Conservation (phyloP, 1,284 basidiomycete genomes). For the Salmacisia buchloeana region DNA sequence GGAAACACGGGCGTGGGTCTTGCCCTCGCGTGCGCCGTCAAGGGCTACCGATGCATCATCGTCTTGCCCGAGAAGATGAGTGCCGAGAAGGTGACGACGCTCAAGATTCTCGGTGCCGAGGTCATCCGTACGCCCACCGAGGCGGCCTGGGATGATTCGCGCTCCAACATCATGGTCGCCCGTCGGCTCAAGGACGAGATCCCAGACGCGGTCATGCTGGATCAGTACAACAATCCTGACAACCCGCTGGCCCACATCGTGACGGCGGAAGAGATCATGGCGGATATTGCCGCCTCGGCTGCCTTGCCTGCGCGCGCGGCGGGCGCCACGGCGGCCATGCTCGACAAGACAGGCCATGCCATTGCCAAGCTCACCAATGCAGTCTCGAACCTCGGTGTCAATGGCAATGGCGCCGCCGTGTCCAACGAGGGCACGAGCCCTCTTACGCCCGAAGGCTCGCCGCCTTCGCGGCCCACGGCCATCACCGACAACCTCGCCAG, state of each 20-base stretch:
- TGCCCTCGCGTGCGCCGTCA: constrained; percentile 76
- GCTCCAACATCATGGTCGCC: constrained; percentile 85
- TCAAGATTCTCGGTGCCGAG: constrained; percentile 85
- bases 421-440: background rate
- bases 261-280: constrained; percentile 53
- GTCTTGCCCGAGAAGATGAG: constrained; percentile 93
- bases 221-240: constrained; percentile 70
- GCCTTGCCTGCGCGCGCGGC: constrained; percentile 27
- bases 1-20: constrained; percentile 78
- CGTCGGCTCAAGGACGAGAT: constrained; percentile 70
- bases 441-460: constrained; percentile 34
- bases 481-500: background rate
- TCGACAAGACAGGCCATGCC: constrained; percentile 19
- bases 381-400: background rate
- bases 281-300: constrained; percentile 64
- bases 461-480: constrained; percentile 44
- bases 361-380: background rate
- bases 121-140: constrained; percentile 90
- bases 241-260: constrained; percentile 52
- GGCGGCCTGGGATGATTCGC: constrained; percentile 75
- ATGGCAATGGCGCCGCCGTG: constrained; percentile 11
- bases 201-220: constrained; percentile 78
- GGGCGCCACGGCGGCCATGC: constrained; percentile 51
- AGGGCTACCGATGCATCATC: constrained; percentile 75
- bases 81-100: constrained; percentile 84